Percentiles rank a stretch among this genome's conserved stretches.
These are phyloP conservation scores for Cyclanthera cordifolia DNA, from an alignment of 306 rosid species.

Conservation along the genomic window DNA sequence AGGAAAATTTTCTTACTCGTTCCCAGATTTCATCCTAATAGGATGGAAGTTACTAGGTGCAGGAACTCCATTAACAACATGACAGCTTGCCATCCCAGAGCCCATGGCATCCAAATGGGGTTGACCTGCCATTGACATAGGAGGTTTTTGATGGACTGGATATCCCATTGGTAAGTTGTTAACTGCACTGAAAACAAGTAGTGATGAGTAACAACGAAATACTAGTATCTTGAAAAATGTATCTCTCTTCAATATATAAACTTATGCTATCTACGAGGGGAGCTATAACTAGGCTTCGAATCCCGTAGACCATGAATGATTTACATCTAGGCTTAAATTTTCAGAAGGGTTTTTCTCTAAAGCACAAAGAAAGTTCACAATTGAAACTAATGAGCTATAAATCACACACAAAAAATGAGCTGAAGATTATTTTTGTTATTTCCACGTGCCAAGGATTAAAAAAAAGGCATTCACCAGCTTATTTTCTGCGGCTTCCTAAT, in stretches of 20 bases:
- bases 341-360: neutral
- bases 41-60: slow-evolving; percentile 79
- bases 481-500: neutral
- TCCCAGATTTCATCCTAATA: slow-evolving; percentile 64
- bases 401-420: neutral
- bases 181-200: slow-evolving; percentile 80
- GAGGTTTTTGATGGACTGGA: slow-evolving; percentile 74
- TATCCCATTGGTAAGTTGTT: slow-evolving; percentile 92
- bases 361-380: neutral
- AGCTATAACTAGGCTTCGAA: neutral
- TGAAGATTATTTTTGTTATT: neutral
- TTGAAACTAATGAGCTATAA: neutral
- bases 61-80: slow-evolving; percentile 87
- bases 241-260: slow-evolving; percentile 1
- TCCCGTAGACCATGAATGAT: neutral
- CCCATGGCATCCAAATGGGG: slow-evolving; percentile 68
- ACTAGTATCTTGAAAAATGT: neutral
- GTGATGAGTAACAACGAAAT: slow-evolving; percentile 31
- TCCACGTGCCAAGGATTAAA: neutral
- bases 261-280: neutral
- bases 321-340: neutral
- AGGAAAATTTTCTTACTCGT: slow-evolving; percentile 45
- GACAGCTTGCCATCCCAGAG: slow-evolving; percentile 64
- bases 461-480: neutral
- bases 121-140: slow-evolving; percentile 55